phyloP scores from a whole-genome alignment of 352 stramenopile species.

The Phytophthora ohioensis region DNA sequence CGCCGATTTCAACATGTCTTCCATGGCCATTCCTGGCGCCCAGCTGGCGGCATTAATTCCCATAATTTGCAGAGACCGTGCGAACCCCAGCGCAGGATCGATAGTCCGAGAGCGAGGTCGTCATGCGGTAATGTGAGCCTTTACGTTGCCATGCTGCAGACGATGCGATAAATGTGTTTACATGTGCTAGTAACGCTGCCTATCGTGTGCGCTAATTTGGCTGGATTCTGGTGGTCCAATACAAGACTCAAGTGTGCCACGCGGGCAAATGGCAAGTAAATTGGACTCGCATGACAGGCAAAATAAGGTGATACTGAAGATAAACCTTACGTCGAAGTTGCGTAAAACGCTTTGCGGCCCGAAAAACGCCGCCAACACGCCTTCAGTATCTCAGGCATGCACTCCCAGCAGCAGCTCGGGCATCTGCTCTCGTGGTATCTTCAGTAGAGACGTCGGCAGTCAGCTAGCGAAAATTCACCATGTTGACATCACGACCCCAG shows the following conservation, averaged over 20 bases:
- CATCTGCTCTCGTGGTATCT: neutral
- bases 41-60: too few relatives aligned
- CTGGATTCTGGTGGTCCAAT: slow-evolving; percentile 17
- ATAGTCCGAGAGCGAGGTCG: too few relatives aligned
- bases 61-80: too few relatives aligned
- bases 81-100: too few relatives aligned
- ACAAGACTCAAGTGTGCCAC: neutral
- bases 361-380: neutral
- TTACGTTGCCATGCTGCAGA: neutral
- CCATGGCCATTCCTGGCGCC: too few relatives aligned
- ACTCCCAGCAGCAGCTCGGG: slow-evolving; percentile 1
- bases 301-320: neutral
- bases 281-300: neutral
- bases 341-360: neutral
- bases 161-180: slow-evolving; percentile 12
- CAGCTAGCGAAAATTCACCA: slow-evolving; percentile 5
- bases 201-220: slow-evolving; percentile 4
- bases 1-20: neutral
- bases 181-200: slow-evolving; percentile 3
- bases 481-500: neutral
- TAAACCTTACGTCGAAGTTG: neutral
- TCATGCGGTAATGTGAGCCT: neutral
- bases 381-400: slow-evolving; percentile 7
- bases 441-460: neutral
- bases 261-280: neutral